Evolutionary conservation across 768 basidiomycete species (phyloP).

Genomic region (Cubamyces sp.): DNA sequence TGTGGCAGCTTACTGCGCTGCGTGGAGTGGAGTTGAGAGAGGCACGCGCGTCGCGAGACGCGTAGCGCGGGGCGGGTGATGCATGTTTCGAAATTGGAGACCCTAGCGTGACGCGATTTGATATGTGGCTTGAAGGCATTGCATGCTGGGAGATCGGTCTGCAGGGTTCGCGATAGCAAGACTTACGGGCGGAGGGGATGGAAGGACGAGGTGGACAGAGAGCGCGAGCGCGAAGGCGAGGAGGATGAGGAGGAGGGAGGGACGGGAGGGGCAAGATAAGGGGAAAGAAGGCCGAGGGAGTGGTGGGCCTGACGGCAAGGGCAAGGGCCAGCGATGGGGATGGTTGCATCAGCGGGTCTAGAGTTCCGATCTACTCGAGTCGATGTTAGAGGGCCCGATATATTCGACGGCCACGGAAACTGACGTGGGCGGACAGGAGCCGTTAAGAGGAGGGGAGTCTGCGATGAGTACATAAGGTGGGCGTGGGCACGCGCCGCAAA

Average conservation of each 20-base stretch:
- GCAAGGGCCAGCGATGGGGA: neutral
- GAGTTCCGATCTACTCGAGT: slow-evolving; percentile 18
- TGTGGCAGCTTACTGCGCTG: neutral
- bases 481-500: neutral
- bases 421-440: slow-evolving; percentile 21
- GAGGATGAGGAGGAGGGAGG: neutral
- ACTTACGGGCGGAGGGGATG: neutral
- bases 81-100: neutral
- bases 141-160: too few relatives aligned
- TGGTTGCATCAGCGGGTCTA: slow-evolving; percentile 15
- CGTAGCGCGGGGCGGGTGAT: slow-evolving; percentile 3
- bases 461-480: slow-evolving; percentile 23
- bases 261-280: slow-evolving; percentile 9
- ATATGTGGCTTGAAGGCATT: neutral
- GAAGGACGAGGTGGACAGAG: slow-evolving; percentile 2
- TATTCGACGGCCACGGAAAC: slow-evolving; percentile 22
- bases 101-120: slow-evolving; percentile 2
- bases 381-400: slow-evolving; percentile 23
- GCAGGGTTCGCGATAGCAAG: neutral
- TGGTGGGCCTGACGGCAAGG: neutral
- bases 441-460: neutral
- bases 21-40: slow-evolving; percentile 3
- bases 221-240: neutral
- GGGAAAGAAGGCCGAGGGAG: slow-evolving; percentile 11
- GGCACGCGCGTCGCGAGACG: slow-evolving; percentile 10